These are phyloP conservation scores for Penicillium palitans DNA, from an alignment of 2,329 filamentous ascomycete genomes.

Conservation along the genomic window DNA sequence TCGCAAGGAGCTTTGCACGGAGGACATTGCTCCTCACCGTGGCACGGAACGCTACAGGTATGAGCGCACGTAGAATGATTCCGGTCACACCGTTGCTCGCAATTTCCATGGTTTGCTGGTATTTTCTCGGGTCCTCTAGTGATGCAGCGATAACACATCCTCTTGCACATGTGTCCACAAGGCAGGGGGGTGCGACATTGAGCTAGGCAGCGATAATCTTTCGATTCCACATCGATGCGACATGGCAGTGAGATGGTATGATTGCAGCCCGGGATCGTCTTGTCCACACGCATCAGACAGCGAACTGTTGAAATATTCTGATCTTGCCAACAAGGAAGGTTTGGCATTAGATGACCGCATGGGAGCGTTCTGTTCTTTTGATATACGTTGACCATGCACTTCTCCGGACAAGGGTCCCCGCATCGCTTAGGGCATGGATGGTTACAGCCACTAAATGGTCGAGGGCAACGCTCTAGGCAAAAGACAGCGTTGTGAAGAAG, in stretches of 20 bases:
- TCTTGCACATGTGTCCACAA: slow-evolving; percentile 62
- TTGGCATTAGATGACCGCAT: slow-evolving; percentile 35
- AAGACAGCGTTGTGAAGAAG: slow-evolving; percentile 43
- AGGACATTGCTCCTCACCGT: slow-evolving; percentile 41
- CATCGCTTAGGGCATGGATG: slow-evolving; percentile 47
- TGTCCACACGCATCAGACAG: slow-evolving; percentile 52
- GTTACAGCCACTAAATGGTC: slow-evolving; percentile 39
- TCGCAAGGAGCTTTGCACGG: slow-evolving; percentile 50
- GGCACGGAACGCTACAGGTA: slow-evolving; percentile 54
- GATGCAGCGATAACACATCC: slow-evolving; percentile 53
- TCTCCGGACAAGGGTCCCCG: slow-evolving; percentile 42
- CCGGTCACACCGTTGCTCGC: slow-evolving; percentile 50
- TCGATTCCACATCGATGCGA: slow-evolving; percentile 44
- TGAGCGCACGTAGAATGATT: slow-evolving; percentile 59
- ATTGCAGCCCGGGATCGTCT: slow-evolving; percentile 54
- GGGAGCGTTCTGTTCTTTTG: slow-evolving; percentile 25
- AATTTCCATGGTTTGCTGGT: slow-evolving; percentile 46
- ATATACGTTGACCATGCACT: slow-evolving; percentile 36
- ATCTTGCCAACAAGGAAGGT: slow-evolving; percentile 38
- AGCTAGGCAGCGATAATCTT: slow-evolving; percentile 50
- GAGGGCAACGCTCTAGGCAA: slow-evolving; percentile 45
- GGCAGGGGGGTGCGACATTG: slow-evolving; percentile 49
- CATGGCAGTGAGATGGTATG: slow-evolving; percentile 58
- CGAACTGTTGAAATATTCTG: slow-evolving; percentile 50
- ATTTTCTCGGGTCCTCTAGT: slow-evolving; percentile 29